phyloP scores from a whole-genome alignment of 139 green algal genomes.

The Chlamydomonas schloesseri region DNA sequence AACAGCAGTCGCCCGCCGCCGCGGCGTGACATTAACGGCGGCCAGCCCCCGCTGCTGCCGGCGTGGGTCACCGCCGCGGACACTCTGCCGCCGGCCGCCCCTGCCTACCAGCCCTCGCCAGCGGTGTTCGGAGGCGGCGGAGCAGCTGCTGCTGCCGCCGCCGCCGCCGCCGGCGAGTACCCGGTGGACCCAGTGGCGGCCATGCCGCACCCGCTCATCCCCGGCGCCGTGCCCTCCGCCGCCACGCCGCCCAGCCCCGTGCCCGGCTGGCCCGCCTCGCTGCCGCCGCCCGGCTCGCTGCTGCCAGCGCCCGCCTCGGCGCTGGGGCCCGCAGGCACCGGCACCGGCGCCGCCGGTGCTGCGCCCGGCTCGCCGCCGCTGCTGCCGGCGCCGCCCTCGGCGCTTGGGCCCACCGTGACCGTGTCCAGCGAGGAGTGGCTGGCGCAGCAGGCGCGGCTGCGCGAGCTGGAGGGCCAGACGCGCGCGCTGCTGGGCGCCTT shows the following conservation, averaged over 20 bases:
- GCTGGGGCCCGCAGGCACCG: background rate
- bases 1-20: too few relatives aligned
- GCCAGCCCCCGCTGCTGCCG: too few relatives aligned
- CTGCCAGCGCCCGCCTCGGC: background rate
- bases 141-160: too few relatives aligned
- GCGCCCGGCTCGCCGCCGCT: background rate
- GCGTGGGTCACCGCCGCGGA: too few relatives aligned
- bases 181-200: too few relatives aligned
- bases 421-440: constrained; percentile 19
- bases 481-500: constrained; percentile 17
- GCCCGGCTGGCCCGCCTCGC: too few relatives aligned
- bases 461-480: constrained; percentile 7
- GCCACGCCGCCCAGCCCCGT: background rate
- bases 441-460: constrained; percentile 15
- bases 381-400: background rate
- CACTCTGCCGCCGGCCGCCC: too few relatives aligned
- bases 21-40: background rate
- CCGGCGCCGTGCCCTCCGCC: background rate
- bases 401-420: background rate
- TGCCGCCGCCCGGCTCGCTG: background rate
- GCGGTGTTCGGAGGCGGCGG: too few relatives aligned
- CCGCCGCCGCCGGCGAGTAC: too few relatives aligned
- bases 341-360: too few relatives aligned
- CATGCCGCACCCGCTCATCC: background rate
- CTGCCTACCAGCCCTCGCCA: too few relatives aligned